Evolutionary conservation across 176 grass and related monocot species (phyloP), one percentile per base, ranked within the genome.

Genomic region (Eleusine coracana): DNA sequence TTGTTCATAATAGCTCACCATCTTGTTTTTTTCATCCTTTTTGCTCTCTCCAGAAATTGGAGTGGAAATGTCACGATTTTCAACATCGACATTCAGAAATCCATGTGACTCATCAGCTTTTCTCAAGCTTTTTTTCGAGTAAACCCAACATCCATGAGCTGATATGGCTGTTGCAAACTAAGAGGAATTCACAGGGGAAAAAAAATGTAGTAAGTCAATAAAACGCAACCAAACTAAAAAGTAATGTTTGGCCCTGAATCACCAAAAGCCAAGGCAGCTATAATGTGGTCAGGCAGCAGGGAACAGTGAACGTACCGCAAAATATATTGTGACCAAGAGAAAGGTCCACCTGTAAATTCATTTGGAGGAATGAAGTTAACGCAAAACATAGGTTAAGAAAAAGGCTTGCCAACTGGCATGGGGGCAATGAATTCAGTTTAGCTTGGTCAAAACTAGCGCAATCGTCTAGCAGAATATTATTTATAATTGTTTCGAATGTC

Each of bases 331-430:
- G 41, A 92, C 93, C 59, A 95, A 62, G 27, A 91, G 58, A 83
- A 95, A 95, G 2, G 93, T 95, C 90, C 93, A 95, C 87, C 93
- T 92, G 90, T 82, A 86, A 68, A 31, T 17, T 25, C 86, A 91
- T 84, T 81, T 86, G 7, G 13, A 15, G 39, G 27, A 60, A 82
- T 7, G 37, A 69, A 34, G 79, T 61, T 49, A 21, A 44, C 29
- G 60, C 15, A 88, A 75, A 75, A 76, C 3, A 9, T 52, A 13
- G 18, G 59, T 71, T 73, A 40, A 16, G 40, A 82, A 88, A 44
- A 29, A 88, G 76, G 58, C 7, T 59, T 79, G 68, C 36, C 36
- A 0, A 25, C 37, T 52, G 27, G 56, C 9, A 10, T 10, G 2
- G 17, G 6, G 12, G 18, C 3, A 45, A 77, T 38, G 11, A 28